These are phyloP conservation scores for Neurospora tetraspora DNA, from an alignment of 495 filamentous ascomycete genomes.

Conservation along the genomic window DNA sequence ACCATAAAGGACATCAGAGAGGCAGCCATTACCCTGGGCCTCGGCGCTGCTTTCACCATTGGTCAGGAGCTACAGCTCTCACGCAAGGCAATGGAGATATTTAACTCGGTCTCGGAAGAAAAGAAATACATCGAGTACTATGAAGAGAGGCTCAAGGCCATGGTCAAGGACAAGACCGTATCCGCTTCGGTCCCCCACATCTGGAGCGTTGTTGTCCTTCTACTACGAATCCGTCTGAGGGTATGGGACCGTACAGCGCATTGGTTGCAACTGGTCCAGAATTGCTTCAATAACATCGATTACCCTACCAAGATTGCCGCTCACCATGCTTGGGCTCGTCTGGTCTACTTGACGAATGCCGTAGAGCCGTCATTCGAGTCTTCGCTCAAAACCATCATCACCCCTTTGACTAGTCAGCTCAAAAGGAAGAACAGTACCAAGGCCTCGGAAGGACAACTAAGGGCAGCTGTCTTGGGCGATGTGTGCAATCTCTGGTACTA, in stretches of 20 bases:
- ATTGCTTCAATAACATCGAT: conserved; percentile 76
- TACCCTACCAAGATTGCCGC: conserved; percentile 61
- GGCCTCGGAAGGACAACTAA: conserved; percentile 39
- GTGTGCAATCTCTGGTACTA: conserved; percentile 82
- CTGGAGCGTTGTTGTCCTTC: conserved; percentile 72
- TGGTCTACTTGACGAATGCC: conserved; percentile 60
- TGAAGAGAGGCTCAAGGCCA: conserved; percentile 53
- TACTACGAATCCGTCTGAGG: conserved; percentile 58
- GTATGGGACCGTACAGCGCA: conserved; percentile 61
- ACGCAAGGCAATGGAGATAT: conserved; percentile 53
- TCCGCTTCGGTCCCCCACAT: conserved; percentile 67
- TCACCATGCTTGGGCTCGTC: conserved; percentile 71
- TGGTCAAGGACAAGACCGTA: conserved; percentile 56
- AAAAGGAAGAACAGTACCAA: conserved; percentile 51
- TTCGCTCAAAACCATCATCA: conserved; percentile 55
- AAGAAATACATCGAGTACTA: conserved; percentile 54
- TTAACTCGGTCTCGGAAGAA: conserved; percentile 47
- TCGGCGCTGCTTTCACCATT: conserved; percentile 51
- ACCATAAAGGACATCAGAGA: conserved; percentile 62
- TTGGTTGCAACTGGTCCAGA: conserved; percentile 69
- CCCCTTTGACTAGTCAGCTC: conserved; percentile 61
- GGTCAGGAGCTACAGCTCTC: conserved; percentile 56
- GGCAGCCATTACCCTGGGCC: conserved; percentile 63
- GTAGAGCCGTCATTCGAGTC: conserved; percentile 48
- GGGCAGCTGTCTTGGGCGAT: conserved; percentile 52